Conservation (phyloP, 257 asterid species). For the Solanum clarkiae region DNA sequence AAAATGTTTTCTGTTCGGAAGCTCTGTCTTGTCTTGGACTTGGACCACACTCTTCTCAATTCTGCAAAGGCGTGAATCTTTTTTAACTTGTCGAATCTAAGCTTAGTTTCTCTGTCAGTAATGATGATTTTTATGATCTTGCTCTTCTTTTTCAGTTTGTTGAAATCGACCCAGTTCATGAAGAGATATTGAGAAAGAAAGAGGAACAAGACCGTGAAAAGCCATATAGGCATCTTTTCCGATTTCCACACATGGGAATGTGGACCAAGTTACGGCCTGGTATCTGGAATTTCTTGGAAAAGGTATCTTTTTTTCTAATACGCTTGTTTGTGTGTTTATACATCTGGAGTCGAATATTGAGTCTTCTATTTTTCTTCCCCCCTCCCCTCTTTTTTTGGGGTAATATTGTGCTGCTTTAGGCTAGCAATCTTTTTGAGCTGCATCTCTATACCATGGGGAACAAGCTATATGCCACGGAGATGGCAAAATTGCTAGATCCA, state of each 20-base stretch:
- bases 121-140: not conserved
- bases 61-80: conserved; percentile 73
- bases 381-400: not conserved
- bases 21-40: conserved; percentile 94
- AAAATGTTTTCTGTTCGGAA: conserved; percentile 79
- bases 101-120: not conserved
- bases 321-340: not conserved
- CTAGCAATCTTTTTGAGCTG: conserved; percentile 78
- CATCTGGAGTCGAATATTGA: not conserved
- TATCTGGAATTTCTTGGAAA: conserved; percentile 93
- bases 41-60: conserved; percentile 93
- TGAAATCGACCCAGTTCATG: conserved; percentile 77
- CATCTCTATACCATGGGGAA: conserved; percentile 99
- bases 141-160: conserved; percentile 48
- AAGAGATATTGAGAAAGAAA: conserved; percentile 83
- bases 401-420: conserved; percentile 29
- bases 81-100: not conserved
- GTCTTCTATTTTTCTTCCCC: not conserved
- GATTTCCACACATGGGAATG: conserved; percentile 97
- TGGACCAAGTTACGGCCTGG: conserved; percentile 99
- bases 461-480: conserved; percentile 94
- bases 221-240: conserved; percentile 66
- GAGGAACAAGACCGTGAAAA: conserved; percentile 93
- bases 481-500: conserved; percentile 99
- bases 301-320: conserved; percentile 28